These are phyloP conservation scores for Dunaliella sp. DNA, from an alignment of 139 green algal species.

Conservation along the genomic window DNA sequence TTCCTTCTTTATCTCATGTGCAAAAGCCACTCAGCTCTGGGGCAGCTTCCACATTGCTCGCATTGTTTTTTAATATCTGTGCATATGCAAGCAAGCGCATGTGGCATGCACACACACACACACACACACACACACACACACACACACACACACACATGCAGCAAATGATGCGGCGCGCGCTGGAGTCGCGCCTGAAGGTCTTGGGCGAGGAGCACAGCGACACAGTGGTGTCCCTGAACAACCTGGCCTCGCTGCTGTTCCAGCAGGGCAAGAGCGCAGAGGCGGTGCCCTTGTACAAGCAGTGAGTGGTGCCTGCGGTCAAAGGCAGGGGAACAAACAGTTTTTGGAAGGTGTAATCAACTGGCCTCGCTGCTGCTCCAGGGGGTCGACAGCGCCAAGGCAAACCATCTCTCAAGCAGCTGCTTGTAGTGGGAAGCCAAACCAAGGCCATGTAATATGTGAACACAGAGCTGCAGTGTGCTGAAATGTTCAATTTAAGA, in stretches of 20 bases:
- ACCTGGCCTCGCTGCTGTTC: conserved; percentile 22
- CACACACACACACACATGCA: neutral
- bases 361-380: no score
- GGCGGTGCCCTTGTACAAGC: conserved; percentile 6
- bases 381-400: no score
- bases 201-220: conserved; percentile 19
- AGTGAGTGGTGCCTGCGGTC: neutral
- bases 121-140: neutral
- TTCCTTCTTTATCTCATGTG: no score
- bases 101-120: neutral
- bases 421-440: no score
- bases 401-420: no score
- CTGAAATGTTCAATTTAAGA: no score
- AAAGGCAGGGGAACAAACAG: neutral
- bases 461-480: no score
- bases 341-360: neutral
- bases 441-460: no score
- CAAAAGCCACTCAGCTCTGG: no score
- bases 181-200: conserved; percentile 3
- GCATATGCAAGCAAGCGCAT: neutral
- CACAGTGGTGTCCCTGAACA: conserved; percentile 10
- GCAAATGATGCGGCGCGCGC: conserved; percentile 10
- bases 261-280: conserved; percentile 20
- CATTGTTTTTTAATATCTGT: no score
- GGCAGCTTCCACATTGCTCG: no score